Conservation (phyloP, 2,329 filamentous ascomycete genomes). For the Paecilomyces fulvus region DNA sequence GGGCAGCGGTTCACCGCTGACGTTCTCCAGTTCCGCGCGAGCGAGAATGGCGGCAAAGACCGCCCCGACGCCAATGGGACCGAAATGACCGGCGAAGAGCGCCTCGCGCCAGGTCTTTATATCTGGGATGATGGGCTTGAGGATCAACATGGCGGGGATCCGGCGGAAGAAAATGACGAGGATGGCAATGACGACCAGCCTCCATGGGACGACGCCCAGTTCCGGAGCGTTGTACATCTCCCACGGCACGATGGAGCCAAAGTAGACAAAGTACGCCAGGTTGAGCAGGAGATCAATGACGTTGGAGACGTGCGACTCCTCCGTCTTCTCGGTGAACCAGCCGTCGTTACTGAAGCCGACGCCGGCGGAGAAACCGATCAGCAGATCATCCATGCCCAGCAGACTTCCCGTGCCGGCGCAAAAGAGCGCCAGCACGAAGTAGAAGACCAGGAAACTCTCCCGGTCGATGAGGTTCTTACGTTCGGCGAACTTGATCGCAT, state of each 20-base stretch:
- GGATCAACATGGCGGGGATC: conserved; percentile 82
- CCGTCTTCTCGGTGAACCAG: conserved; percentile 97
- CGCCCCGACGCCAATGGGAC: conserved; percentile 92
- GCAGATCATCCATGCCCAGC: conserved; percentile 82
- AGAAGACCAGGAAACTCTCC: conserved; percentile 97
- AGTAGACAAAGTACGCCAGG: conserved; percentile 95
- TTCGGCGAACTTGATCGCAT: conserved; percentile 83
- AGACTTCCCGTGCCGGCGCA: conserved; percentile 90
- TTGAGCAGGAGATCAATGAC: conserved; percentile 97
- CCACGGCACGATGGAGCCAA: conserved; percentile 97
- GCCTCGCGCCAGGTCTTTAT: conserved; percentile 98
- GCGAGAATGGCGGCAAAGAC: conserved; percentile 93
- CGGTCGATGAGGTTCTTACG: conserved; percentile 79
- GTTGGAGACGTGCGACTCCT: conserved; percentile 97
- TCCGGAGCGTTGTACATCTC: conserved; percentile 70
- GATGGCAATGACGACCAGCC: conserved; percentile 84
- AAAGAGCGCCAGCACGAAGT: conserved; percentile 93
- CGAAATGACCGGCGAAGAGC: conserved; percentile 93
- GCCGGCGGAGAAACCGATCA: conserved; percentile 89
- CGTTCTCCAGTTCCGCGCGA: conserved; percentile 78
- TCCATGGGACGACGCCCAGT: conserved; percentile 75
- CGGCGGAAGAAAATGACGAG: conserved; percentile 93
- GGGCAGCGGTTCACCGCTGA: conserved; percentile 63
- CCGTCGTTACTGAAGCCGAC: conserved; percentile 99
- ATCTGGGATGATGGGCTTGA: conserved; percentile 92